phyloP scores from a whole-genome alignment of 73 alveolate species.

The Paramecium caudatum region DNA sequence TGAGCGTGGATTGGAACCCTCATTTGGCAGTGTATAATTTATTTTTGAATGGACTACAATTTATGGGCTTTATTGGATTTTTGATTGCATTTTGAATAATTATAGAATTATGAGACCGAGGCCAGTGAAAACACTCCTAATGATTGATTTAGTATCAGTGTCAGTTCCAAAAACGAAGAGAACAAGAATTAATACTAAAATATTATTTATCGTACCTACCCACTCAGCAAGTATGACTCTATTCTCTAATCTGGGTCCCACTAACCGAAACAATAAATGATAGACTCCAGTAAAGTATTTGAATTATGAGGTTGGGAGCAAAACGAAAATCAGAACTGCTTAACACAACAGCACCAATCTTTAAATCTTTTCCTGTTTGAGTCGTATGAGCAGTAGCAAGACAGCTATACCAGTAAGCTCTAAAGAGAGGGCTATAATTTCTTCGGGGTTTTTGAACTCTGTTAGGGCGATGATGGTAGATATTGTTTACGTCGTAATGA shows the following conservation, averaged over 20 bases:
- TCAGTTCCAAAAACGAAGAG: background rate
- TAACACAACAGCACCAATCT: conserved; percentile 15
- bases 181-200: background rate
- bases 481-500: background rate
- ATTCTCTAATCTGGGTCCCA: background rate
- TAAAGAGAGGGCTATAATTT: conserved; percentile 3
- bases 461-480: background rate
- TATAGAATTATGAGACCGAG: too few species aligned
- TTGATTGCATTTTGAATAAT: too few species aligned
- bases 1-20: background rate
- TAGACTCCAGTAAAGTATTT: conserved; percentile 31
- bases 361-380: background rate
- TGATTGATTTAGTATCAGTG: background rate
- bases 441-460: conserved; percentile 9
- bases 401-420: background rate
- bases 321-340: background rate
- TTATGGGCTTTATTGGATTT: background rate
- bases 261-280: conserved; percentile 2
- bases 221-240: background rate
- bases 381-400: background rate
- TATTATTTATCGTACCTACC: background rate
- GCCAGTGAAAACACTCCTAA: background rate
- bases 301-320: conserved; percentile 3
- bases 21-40: background rate
- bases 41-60: background rate